Base-by-base conservation (phyloP, 495 filamentous ascomycete species). In the Aspergillus mulundensis region DNA sequence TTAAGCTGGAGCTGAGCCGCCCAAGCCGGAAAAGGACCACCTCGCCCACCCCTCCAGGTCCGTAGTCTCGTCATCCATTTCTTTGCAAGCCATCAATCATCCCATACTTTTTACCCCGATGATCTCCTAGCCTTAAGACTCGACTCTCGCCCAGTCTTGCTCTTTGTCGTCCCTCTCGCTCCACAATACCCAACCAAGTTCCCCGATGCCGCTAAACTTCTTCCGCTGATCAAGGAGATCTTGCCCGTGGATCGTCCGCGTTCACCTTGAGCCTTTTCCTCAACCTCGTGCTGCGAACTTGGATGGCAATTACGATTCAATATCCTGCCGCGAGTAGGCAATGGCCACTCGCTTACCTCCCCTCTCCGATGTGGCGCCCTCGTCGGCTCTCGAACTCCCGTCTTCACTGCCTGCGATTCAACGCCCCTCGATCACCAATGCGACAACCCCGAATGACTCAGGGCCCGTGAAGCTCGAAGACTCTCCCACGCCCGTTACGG, bases 311-410 rank as follows among this genome's bases (percentile, higher is more conserved):
- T 49, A 46, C 51, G 46, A 46, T 63, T 60, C 51, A 42, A 54
- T 69, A 67, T 57, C 56, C 60, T 59, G 24, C 38, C 61, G 59
- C 59, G 60, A 67, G 63, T 58, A 70, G 73, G 73, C 66, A 63
- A 76, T 76, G 73, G 66, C 70, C 65, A 67, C 57, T 62, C 68
- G 61, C 69, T 59, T 67, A 52, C 61, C 68, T 58, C 57, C 57
- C 54, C 58, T 56, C 15, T 64, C 60, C 54, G 63, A 73, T 60
- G 58, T 65, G 58, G 62, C 67, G 56, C 60, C 62, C 48, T 65
- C 67, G 23, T 56, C 66, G 53, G 64, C 61, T 50, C 50, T 69
- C 54, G 68, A 67, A 25, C 32, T 54, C 19, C 34, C 58, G 14
- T 38, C 47, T 28, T 62, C 60, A 12, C 25, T 53, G 0, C 47